Conservation (phyloP, 805 yeast species). For the Pachysolen tannophilus region DNA sequence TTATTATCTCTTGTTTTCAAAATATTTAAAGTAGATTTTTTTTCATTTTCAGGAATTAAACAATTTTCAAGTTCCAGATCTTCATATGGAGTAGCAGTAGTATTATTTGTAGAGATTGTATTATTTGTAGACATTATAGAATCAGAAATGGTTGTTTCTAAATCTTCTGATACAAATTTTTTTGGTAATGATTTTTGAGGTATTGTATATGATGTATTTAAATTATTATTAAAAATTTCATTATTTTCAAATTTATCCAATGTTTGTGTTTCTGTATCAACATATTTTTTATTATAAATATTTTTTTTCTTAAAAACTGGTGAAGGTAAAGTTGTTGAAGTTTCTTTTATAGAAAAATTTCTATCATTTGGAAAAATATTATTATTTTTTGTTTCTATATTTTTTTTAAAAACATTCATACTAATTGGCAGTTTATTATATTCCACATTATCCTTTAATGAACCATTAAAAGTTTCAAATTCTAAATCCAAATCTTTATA, state of each 20-base stretch:
- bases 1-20: slow-evolving; percentile 7
- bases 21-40: slow-evolving; percentile 1
- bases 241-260: slow-evolving; percentile 3
- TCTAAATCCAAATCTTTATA: slow-evolving; percentile 22
- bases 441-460: slow-evolving; percentile 20
- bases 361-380: too few relatives aligned
- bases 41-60: neutral
- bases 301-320: neutral
- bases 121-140: slow-evolving; percentile 1
- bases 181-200: slow-evolving; percentile 1
- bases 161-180: neutral
- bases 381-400: neutral
- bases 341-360: neutral
- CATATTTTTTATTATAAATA: too few relatives aligned
- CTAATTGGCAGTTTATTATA: too few relatives aligned
- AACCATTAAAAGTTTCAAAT: slow-evolving; percentile 24
- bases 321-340: slow-evolving; percentile 1
- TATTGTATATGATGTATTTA: slow-evolving; percentile 1
- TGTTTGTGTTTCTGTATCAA: neutral
- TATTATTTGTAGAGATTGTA: neutral
- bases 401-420: too few relatives aligned
- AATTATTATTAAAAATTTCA: too few relatives aligned
- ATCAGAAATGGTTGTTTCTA: neutral
- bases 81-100: neutral
- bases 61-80: neutral